Evolutionary conservation across 352 stramenopile genomes (phyloP), one percentile per base, ranked within the genome.

Genomic region (Albugo candida): DNA sequence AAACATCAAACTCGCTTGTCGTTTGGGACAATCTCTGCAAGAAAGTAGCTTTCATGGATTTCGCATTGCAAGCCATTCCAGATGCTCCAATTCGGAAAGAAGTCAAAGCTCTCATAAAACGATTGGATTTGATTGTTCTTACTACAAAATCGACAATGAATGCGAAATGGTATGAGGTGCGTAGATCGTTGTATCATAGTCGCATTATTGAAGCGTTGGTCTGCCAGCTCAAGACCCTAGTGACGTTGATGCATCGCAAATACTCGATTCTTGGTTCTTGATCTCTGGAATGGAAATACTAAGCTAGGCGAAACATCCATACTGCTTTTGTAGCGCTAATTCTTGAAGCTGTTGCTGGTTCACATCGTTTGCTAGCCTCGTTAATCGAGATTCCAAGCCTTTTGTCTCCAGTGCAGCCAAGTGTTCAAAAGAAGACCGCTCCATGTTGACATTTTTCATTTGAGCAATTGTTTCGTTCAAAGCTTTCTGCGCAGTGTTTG

Each of bases 211-310:
- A 1, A 13, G 36, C 48, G 13, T 40, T 8, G 13, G 35, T 24
- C 2, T 56, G 5, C 44, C 35, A 75, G 64, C 59, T 89, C 31
- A 86, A 89, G 61, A 89, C 76, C 17, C 66, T 89, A 11, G 63
- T 89, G 43, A 80, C 65, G 48, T 57, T 89, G 24, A 89, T 86
- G 73, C 73, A 78, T 45, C 73, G 73, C 55, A 89, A 89, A 50
- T 89, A 89, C 38, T 81, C 76, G 45, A 54, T 79, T 45, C 69
- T 83, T 10, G 38, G 38, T 8, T 43, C 20, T 24, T 19, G 38
- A 43, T 43, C 38, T 19, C 38, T 43, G 20, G 3, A 43, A 8
- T 14, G 16, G 36, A 14, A 14, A 14, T 14, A 24, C 3, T 43
- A 19, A 43, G 38, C 27, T 73, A 40, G 14, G 59, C 36, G 35